These are phyloP conservation scores for Salvia sclarea DNA, from an alignment of 305 asterid species.

Conservation along the genomic window DNA sequence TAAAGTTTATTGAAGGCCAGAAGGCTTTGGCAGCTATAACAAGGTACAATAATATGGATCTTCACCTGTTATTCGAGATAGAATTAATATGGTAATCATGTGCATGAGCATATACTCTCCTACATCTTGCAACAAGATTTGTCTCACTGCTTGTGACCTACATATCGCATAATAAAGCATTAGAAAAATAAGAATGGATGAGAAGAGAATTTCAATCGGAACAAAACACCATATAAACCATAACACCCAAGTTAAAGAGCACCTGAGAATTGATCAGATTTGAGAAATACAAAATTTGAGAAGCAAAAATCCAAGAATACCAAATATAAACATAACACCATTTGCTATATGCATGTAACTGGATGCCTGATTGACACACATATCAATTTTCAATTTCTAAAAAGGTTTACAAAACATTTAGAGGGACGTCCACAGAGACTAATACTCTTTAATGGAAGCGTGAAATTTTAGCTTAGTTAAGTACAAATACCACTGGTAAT, in stretches of 20 bases:
- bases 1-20: slow-evolving; percentile 1
- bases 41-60: slow-evolving; percentile 28
- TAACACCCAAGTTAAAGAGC: slow-evolving; percentile 7
- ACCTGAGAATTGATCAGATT: slow-evolving; percentile 19
- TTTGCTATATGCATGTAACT: background rate
- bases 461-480: slow-evolving; percentile 38
- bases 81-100: slow-evolving; percentile 98
- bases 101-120: slow-evolving; percentile 97
- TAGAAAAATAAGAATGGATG: slow-evolving; percentile 19
- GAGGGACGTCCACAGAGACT: background rate
- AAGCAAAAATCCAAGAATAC: slow-evolving; percentile 21
- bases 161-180: slow-evolving; percentile 32
- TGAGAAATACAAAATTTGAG: slow-evolving; percentile 11
- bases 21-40: slow-evolving; percentile 10
- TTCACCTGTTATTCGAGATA: slow-evolving; percentile 94
- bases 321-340: background rate
- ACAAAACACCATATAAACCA: slow-evolving; percentile 23
- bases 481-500: slow-evolving; percentile 96
- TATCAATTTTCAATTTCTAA: slow-evolving; percentile 16
- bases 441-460: slow-evolving; percentile 25
- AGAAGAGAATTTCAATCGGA: slow-evolving; percentile 18
- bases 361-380: slow-evolving; percentile 21
- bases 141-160: slow-evolving; percentile 91
- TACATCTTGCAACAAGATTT: slow-evolving; percentile 88
- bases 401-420: slow-evolving; percentile 10